Conservation (phyloP, 306 rosid genomes). For the Calophaca sinica region DNA sequence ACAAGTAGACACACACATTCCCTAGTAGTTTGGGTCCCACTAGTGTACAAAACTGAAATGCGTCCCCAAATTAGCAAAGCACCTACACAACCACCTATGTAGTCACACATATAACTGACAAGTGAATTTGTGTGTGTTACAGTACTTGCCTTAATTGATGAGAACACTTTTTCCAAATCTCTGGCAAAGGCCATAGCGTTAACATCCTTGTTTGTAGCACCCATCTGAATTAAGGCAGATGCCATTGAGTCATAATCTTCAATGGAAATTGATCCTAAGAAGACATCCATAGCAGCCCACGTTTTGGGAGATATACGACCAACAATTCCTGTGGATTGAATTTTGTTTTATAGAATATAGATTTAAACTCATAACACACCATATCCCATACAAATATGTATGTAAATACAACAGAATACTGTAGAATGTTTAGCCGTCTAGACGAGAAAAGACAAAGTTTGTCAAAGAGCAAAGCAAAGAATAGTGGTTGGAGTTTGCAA, state of each 20-base stretch:
- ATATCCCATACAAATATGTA: background rate
- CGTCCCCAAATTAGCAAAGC: slow-evolving; percentile 9
- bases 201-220: slow-evolving; percentile 79
- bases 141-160: slow-evolving; percentile 78
- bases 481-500: slow-evolving; percentile 19
- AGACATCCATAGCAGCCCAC: slow-evolving; percentile 96
- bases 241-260: slow-evolving; percentile 96
- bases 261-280: slow-evolving; percentile 81
- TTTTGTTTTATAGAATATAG: slow-evolving; percentile 18
- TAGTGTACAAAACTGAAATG: slow-evolving; percentile 18
- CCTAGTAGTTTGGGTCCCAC: slow-evolving; percentile 12
- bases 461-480: slow-evolving; percentile 18
- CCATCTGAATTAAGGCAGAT: slow-evolving; percentile 94
- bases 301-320: slow-evolving; percentile 92
- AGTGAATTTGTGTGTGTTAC: slow-evolving; percentile 18
- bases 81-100: background rate
- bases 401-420: background rate
- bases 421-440: background rate
- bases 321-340: slow-evolving; percentile 75
- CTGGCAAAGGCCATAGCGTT: slow-evolving; percentile 76
- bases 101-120: background rate
- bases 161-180: slow-evolving; percentile 85
- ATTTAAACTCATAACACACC: slow-evolving; percentile 28
- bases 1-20: slow-evolving; percentile 15
- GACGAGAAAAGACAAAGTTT: background rate